Conservation (phyloP, 169 alveolate genomes). For the Cyclospora cayetanensis region DNA sequence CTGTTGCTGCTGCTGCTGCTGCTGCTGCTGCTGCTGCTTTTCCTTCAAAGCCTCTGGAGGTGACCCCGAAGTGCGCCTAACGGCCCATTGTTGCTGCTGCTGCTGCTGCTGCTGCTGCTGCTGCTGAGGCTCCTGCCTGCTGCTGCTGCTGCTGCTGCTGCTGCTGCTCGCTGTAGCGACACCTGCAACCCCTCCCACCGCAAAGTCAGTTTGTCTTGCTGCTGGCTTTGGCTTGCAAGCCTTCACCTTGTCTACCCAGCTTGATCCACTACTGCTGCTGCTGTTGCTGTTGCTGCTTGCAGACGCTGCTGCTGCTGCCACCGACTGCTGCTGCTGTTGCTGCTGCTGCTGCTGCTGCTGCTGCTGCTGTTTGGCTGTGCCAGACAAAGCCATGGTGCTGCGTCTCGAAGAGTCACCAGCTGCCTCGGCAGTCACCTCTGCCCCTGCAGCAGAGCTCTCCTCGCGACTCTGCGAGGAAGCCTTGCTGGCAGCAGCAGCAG, state of each 20-base stretch:
- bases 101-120: conserved; percentile 6
- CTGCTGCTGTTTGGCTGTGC: background rate
- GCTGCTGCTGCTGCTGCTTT: background rate
- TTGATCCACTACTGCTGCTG: background rate
- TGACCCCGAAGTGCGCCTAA: background rate
- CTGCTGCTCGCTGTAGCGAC: background rate
- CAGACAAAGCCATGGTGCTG: background rate
- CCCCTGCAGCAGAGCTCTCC: background rate
- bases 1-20: background rate
- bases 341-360: conserved; percentile 31
- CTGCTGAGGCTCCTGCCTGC: conserved; percentile 1
- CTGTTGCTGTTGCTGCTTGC: background rate
- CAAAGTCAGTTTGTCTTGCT: background rate
- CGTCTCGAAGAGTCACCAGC: background rate
- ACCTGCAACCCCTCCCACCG: background rate
- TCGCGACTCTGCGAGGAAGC: background rate
- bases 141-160: background rate
- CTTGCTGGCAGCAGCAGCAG: background rate
- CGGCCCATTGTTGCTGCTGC: background rate
- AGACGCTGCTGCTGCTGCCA: background rate
- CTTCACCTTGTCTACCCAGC: background rate
- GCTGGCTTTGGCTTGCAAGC: background rate
- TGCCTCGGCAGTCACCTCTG: background rate
- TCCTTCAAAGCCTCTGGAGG: background rate
- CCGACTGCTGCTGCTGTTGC: background rate